These are phyloP conservation scores for Peribolospora kevripleyi DNA, from an alignment of 768 basidiomycete genomes.

Conservation along the genomic window DNA sequence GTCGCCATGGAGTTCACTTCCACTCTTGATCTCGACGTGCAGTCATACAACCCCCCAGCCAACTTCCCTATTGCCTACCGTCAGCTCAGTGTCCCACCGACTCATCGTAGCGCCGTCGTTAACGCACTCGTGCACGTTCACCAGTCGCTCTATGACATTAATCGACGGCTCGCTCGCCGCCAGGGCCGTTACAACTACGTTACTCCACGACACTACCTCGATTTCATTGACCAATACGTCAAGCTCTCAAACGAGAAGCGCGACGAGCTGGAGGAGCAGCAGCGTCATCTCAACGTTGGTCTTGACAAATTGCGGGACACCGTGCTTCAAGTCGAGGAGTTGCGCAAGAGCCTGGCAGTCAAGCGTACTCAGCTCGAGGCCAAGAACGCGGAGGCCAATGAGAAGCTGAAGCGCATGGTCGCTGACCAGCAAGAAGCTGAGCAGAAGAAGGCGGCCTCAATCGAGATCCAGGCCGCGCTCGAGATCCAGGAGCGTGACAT, in stretches of 20 bases:
- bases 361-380: conserved; percentile 79
- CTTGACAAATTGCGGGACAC: conserved; percentile 89
- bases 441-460: conserved; percentile 88
- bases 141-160: conserved; percentile 65
- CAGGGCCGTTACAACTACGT: conserved; percentile 94
- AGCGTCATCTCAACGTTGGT: conserved; percentile 91
- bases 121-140: conserved; percentile 88
- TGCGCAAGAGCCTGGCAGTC: conserved; percentile 77
- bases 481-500: conserved; percentile 78
- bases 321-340: conserved; percentile 85
- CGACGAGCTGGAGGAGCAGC: conserved; percentile 92
- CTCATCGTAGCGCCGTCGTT: conserved; percentile 71
- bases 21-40: conserved; percentile 69
- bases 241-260: conserved; percentile 84
- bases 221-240: conserved; percentile 97
- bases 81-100: conserved; percentile 56
- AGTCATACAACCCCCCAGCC: conserved; percentile 50
- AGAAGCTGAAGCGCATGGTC: conserved; percentile 93
- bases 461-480: conserved; percentile 80
- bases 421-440: conserved; percentile 96
- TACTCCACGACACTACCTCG: conserved; percentile 90
- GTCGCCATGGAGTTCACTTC: conserved; percentile 93
- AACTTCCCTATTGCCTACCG: conserved; percentile 79
- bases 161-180: conserved; percentile 60
- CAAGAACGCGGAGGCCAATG: conserved; percentile 86